Evolutionary conservation across 768 basidiomycete species (phyloP), one percentile per base, ranked within the genome.

Genomic region (Dioszegia crocea): DNA sequence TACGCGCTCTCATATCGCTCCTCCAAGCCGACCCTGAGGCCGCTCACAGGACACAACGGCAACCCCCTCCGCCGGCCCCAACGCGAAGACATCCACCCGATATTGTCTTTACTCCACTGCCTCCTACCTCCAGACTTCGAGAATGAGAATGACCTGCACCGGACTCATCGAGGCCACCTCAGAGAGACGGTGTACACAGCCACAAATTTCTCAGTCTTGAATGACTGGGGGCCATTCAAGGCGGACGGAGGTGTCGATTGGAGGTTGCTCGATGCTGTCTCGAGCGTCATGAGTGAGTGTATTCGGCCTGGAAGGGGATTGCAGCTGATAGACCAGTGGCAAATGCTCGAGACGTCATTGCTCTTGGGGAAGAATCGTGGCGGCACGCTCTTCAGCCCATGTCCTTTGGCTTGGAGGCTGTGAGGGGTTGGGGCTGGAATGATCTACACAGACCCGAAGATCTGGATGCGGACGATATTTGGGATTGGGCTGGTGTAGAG

Each of bases 401-500:
- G 29, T 68, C 65, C 19, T 62, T 62, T 27, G 73, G 71, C 5
- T 29, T 71, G 2, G 66, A 68, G 19, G 59, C 65, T 11, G 56
- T 46, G 23, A 44, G 68, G n/a, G 67, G 71, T n/a, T 65, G 63
- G 60, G 64, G 64, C 16, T 64, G 63, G 56, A 58, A 46, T 21
- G 62, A 69, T 47, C 46, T 73, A 11, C 50, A 44, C 23, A 39
- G 59, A 45, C 69, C 70, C 19, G 53, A 33, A 3, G 58, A 59
- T 49, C 44, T 68, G 23, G 61, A 41, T 1, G 58, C 67, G 1
- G 65, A 43, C 6, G 64, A 66, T 26, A 39, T 68, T 0, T 65
- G 62, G 66, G 75, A 76, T 56, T 76, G 75, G 75, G 75, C 73
- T 9, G 71, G 63, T 10, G 68, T 76, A 0, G 56, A 63, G 33